Percentiles rank a stretch among this genome's conserved stretches.
phyloP scores from a whole-genome alignment of 2,329 filamentous ascomycete species.

The Stemphylium vesicarium region DNA sequence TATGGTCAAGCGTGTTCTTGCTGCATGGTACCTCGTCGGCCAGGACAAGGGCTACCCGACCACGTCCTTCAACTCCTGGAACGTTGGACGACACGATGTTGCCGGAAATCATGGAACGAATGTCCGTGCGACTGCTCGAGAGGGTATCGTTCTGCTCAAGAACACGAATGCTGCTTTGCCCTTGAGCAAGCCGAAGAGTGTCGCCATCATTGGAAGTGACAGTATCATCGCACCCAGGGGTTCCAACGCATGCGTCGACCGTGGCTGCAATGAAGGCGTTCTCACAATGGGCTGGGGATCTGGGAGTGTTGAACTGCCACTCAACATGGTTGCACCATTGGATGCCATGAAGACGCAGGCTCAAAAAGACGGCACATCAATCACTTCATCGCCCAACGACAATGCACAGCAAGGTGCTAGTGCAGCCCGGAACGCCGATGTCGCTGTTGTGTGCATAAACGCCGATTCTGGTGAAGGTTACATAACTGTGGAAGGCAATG shows the following conservation, averaged over 20 bases:
- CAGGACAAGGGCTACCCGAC: conserved; percentile 55
- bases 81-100: conserved; percentile 48
- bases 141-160: conserved; percentile 59
- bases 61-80: conserved; percentile 56
- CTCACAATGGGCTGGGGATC: conserved; percentile 74
- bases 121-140: conserved; percentile 52
- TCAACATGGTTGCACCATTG: conserved; percentile 52
- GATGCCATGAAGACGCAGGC: conserved; percentile 51
- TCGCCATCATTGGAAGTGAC: conserved; percentile 73
- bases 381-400: conserved; percentile 50
- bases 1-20: conserved; percentile 54
- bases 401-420: conserved; percentile 44
- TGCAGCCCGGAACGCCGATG: conserved; percentile 46
- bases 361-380: conserved; percentile 46
- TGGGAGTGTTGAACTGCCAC: conserved; percentile 57
- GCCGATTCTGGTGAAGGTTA: conserved; percentile 58
- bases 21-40: conserved; percentile 57
- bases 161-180: conserved; percentile 76
- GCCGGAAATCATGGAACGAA: conserved; percentile 50
- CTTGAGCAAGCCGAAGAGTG: conserved; percentile 70
- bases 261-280: conserved; percentile 66
- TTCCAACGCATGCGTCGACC: conserved; percentile 78
- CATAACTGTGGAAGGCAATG: conserved; percentile 54
- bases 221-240: conserved; percentile 76
- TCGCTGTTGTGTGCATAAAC: conserved; percentile 58